Evolutionary conservation across 1,139 yeast genomes (phyloP), one percentile per base, ranked within the genome.

Genomic region (Protomyces inouyei): DNA sequence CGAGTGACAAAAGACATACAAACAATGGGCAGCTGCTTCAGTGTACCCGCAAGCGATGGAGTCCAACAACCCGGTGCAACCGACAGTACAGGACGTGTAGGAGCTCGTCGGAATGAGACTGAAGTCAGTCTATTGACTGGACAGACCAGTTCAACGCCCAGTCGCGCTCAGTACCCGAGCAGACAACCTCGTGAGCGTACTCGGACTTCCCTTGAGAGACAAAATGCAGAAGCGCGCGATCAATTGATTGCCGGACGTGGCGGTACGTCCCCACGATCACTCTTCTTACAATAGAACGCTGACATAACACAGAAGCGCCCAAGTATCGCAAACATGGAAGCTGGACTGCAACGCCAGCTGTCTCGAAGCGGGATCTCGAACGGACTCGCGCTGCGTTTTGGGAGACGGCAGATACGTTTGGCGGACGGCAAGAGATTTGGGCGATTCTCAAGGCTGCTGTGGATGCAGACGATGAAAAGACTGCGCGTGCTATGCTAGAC

Each of bases 331-430:
- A 40, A 18, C 63, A 59, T 40, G 63, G 63, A 10, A 18, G 45
- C 32, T 59, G 63, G 63, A 43, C 46, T 25, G 63, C 63, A 25
- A 52, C 53, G 43, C 63, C 63, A 8, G 57, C 63, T 3, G 52
- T 59, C 35, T 52, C 63, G 25, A 46, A 38, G n/a, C 43, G 54
- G 21, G 57, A 59, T 12, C 43, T 59, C 25, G 57, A 52, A 21
- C 63, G 54, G 21, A 52, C 63, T 3, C 52, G 63, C 6, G 21
- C 37, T 3, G 63, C 63, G 9, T 59, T 59, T 32, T 59, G 63
- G 63, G 63, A 59, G 52, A 59, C 63, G 21, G 63, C 63, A n/a
- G 63, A 59, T 35, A 59, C 63, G 10, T 59, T 59, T 21, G 63
- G 63, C 10, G 63, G 63, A n/a, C 56, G 63, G 9, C 53, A 28